Evolutionary conservation across 2,329 filamentous ascomycete genomes (phyloP).

Genomic region (Sphaceloma murrayae): DNA sequence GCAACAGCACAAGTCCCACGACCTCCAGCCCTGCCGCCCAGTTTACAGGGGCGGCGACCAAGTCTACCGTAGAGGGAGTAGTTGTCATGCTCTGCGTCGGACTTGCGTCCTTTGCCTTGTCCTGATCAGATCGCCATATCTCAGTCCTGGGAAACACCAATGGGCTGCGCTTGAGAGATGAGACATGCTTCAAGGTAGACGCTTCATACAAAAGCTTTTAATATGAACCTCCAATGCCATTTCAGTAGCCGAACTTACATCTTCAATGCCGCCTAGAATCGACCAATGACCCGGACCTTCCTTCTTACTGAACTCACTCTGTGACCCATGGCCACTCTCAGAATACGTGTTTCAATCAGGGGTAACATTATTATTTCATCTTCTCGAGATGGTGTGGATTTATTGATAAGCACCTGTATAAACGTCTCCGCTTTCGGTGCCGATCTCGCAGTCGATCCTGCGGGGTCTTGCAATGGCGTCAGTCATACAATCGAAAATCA

Average conservation of each 20-base stretch:
- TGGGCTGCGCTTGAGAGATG: neutral
- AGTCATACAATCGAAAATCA: neutral
- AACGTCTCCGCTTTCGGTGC: too few relatives aligned
- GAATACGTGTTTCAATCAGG: too few relatives aligned
- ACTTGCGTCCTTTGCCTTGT: neutral
- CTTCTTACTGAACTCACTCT: neutral
- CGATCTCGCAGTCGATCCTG: neutral
- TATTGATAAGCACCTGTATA: too few relatives aligned
- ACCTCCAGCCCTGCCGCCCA: neutral
- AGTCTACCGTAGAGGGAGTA: neutral
- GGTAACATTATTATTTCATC: too few relatives aligned
- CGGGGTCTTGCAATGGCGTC: slow-evolving; percentile 8
- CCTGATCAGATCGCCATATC: neutral
- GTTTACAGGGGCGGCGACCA: neutral
- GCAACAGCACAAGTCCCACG: neutral
- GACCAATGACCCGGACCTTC: neutral
- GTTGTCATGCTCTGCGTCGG: neutral
- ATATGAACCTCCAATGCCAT: neutral
- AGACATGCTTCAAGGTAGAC: too few relatives aligned
- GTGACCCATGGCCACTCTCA: too few relatives aligned
- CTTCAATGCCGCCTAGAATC: neutral
- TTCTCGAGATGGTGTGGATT: too few relatives aligned
- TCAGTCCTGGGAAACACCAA: neutral
- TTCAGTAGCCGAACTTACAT: neutral
- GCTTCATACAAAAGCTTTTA: too few relatives aligned